A percentile compares a stretch with the other conserved stretches of the same genome.
Conservation (phyloP, 2,329 filamentous ascomycete genomes). For the Trichoderma endophyticum region DNA sequence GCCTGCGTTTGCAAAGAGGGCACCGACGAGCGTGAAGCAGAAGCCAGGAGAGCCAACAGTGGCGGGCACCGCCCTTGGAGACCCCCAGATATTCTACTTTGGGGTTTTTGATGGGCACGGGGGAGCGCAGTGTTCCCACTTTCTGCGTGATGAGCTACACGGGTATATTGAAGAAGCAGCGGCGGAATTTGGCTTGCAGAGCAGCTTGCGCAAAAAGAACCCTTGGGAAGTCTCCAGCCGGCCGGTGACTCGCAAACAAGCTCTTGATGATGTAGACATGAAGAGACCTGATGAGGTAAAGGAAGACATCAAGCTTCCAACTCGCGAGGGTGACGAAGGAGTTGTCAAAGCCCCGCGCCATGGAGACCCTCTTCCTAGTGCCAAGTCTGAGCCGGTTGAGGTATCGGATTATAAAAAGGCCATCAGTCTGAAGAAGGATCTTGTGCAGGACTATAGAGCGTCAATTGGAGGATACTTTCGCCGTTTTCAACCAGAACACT, state of each 20-base stretch:
- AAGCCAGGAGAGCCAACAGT: slow-evolving; percentile 59
- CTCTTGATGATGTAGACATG: slow-evolving; percentile 41
- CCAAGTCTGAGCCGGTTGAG: slow-evolving; percentile 46
- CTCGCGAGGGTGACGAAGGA: slow-evolving; percentile 29
- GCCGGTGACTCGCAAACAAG: slow-evolving; percentile 25
- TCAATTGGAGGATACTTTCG: slow-evolving; percentile 93
- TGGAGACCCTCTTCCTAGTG: slow-evolving; percentile 36
- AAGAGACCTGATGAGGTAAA: slow-evolving; percentile 48
- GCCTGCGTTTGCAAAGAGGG: slow-evolving; percentile 84
- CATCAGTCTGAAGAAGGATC: slow-evolving; percentile 63
- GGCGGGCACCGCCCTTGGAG: slow-evolving; percentile 75
- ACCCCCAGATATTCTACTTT: slow-evolving; percentile 97
- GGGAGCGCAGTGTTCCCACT: slow-evolving; percentile 82
- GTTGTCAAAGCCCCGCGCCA: slow-evolving; percentile 38
- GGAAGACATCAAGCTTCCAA: slow-evolving; percentile 36
- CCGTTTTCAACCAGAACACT: slow-evolving; percentile 80
- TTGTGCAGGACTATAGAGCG: slow-evolving; percentile 75
- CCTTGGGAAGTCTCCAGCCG: slow-evolving; percentile 28
- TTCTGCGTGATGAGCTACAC: slow-evolving; percentile 79
- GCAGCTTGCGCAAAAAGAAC: slow-evolving; percentile 59
- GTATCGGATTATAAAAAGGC: slow-evolving; percentile 58
- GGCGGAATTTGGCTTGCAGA: slow-evolving; percentile 70
- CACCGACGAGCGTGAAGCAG: slow-evolving; percentile 61
- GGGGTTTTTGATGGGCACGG: slow-evolving; percentile 95
- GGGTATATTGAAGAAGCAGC: slow-evolving; percentile 84